Percentiles rank a stretch among this genome's conserved stretches.
Evolutionary conservation across 106 monocot genomes (phyloP).

Genomic region (Allium fistulosum): DNA sequence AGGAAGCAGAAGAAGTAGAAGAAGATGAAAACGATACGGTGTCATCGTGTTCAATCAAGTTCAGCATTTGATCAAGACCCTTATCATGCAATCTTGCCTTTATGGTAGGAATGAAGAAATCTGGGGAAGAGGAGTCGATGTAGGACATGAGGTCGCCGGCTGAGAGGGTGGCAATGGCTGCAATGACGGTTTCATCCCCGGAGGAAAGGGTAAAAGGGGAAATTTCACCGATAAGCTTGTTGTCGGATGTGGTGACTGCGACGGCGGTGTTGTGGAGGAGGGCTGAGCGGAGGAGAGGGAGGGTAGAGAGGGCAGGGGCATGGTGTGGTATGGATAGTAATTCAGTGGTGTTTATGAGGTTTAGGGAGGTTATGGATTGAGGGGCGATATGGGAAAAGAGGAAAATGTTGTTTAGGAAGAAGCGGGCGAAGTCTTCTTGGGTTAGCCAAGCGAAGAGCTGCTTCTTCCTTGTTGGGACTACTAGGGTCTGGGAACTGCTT

Average conservation of each 20-base stretch:
- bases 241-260: slow-evolving; percentile 35
- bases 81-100: slow-evolving; percentile 31
- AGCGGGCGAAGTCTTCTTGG: slow-evolving; percentile 38
- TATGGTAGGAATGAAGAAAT: slow-evolving; percentile 20
- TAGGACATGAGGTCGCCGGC: slow-evolving; percentile 61
- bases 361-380: slow-evolving; percentile 32
- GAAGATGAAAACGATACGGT: background rate
- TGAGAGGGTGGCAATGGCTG: slow-evolving; percentile 54
- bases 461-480: slow-evolving; percentile 26
- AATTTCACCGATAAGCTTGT: slow-evolving; percentile 42
- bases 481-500: slow-evolving; percentile 31
- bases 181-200: slow-evolving; percentile 40
- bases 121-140: slow-evolving; percentile 39
- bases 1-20: slow-evolving; percentile 6
- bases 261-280: slow-evolving; percentile 31
- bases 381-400: slow-evolving; percentile 24
- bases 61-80: slow-evolving; percentile 48
- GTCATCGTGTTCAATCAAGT: slow-evolving; percentile 37
- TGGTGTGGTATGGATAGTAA: slow-evolving; percentile 20
- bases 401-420: slow-evolving; percentile 46
- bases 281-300: slow-evolving; percentile 41
- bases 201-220: slow-evolving; percentile 35
- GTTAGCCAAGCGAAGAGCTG: slow-evolving; percentile 39
- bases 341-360: slow-evolving; percentile 22
- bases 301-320: slow-evolving; percentile 29